Base-by-base conservation (phyloP, 2,329 filamentous ascomycete genomes). In the Neocucurbitaria cava region DNA sequence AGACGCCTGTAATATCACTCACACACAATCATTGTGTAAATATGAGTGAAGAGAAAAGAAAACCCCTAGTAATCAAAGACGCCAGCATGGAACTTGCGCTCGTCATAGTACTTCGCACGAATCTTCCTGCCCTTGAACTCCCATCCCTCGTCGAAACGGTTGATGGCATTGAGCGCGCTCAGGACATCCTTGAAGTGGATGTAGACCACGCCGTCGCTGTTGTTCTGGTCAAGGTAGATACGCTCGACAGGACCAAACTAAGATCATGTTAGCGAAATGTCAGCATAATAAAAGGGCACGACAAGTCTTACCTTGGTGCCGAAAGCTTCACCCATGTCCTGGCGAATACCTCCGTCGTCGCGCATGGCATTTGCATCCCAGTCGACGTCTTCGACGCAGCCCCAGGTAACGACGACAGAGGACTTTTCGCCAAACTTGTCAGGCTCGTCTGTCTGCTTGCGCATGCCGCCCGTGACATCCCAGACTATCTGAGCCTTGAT, bases 301-400 rank as follows among this genome's bases (percentile, higher is more conserved):
- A 13, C 31, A 15, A 31, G 10, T 52, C 44, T 44, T 70, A 88
- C 85, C 82, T 93, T 92, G 61, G 91, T 87, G 45, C 88, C 88
- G 75, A 96, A 97, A 72, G 96, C 91, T 69, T 97, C 91, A 6
- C 95, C 95, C 75, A 99, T 97, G 74, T 97, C 93, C 78, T 98
- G 94, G 64, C 94, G 88, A 46, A 99, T 79, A 49, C 83, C 83
- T 30, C 86, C 83, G 17, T 79, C 77, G 11, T 82, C 78, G 54
- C 88, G 85, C 21, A 67, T 59, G 44, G 96, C 86, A 74, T 97
- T 94, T n/a, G 81, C 82, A 52, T 89, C 85, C 40, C 96, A 78
- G 70, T 96, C 84, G 81, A 98, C 87, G 5, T 89, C 90, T 58
- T 95, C 87, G 1, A 98, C 83, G 90, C 98, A 97, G 45, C 91